Base-by-base conservation (phyloP, 2,329 filamentous ascomycete genomes). In the Phialemoniopsis sp. region DNA sequence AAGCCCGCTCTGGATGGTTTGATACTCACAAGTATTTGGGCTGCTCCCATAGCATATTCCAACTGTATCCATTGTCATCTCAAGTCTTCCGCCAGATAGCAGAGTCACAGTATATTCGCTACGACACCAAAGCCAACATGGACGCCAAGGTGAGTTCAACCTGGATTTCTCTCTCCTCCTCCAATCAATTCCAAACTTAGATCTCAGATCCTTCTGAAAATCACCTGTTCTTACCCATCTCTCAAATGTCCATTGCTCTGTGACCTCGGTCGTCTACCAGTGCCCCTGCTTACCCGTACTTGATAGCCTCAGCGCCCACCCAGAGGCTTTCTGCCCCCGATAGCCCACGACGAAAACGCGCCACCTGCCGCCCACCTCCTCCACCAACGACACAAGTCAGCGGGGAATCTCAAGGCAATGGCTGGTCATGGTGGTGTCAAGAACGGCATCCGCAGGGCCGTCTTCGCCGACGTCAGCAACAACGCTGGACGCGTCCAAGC, bases 351-450 rank as follows among this genome's bases (percentile, higher is more conserved):
- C 66, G 88, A 94, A 64, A 93, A 93, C 62, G 64, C 72, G 43
- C 62, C 70, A 36, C 66, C 72, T 39, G 60, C 68, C 39, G 76
- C 76, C 50, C 80, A 80, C 58, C 67, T 76, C 38, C 67, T 89
- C 45, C 87, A 94, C 52, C 82, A 89, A 53, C 84, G 85, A 46
- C 84, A 89, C 66, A 95, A 95, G 64, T 94, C 89, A 8, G 82
- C 80, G 61, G 62, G 84, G 64, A 63, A 76, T 73, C 49, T 87
- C 66, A 52, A 68, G 56, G 50, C 48, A 34, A 70, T 70, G 50
- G 54, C 77, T 43, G 46, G 43, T 32, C 38, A 18, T 58, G 72
- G 69, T 36, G 72, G 69, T 30, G 63, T 82, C 47, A 87, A 83
- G 61, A 73, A 73, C 39, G 72, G 78, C 41, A 72, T 82, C 40